phyloP scores from a whole-genome alignment of 2,329 filamentous ascomycete genomes.

The Venturia carpophila region DNA sequence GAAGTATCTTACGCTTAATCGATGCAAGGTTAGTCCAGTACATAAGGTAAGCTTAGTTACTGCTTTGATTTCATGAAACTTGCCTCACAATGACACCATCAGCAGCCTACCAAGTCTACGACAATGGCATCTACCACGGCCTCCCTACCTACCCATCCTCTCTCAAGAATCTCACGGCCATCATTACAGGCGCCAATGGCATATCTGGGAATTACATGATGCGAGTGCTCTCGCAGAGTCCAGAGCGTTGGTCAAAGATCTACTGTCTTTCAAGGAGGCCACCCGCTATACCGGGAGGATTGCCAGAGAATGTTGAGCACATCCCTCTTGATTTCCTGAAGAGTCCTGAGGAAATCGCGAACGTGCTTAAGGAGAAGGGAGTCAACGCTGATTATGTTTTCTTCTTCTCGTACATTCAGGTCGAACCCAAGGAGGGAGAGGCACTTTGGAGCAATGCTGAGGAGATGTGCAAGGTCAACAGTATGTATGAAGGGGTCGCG shows the following conservation, averaged over 20 bases:
- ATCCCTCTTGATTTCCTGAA: constrained; percentile 37
- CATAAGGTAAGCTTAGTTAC: not conserved
- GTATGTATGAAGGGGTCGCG: constrained; percentile 26
- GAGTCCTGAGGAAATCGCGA: constrained; percentile 31
- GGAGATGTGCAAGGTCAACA: constrained; percentile 43
- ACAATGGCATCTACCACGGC: constrained; percentile 38
- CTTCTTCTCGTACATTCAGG: constrained; percentile 50
- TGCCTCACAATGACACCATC: not conserved
- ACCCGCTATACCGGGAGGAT: constrained; percentile 34
- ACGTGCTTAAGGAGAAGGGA: constrained; percentile 28
- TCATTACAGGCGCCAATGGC: constrained; percentile 48
- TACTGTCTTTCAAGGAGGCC: constrained; percentile 43
- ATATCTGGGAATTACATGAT: constrained; percentile 47
- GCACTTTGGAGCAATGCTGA: constrained; percentile 44
- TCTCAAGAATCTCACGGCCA: constrained; percentile 40
- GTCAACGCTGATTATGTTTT: constrained; percentile 41
- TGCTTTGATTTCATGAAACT: not conserved
- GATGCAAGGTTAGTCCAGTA: not conserved
- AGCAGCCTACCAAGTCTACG: constrained; percentile 19
- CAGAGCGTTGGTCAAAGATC: constrained; percentile 45
- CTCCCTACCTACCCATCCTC: constrained; percentile 37
- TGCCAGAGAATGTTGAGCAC: constrained; percentile 36
- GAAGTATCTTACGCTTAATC: no score
- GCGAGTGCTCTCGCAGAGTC: constrained; percentile 39
- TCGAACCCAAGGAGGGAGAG: constrained; percentile 37